A percentile compares a stretch with the other conserved stretches of the same genome.
Conservation (phyloP, 2,329 filamentous ascomycete genomes). For the Sclerotinia borealis region DNA sequence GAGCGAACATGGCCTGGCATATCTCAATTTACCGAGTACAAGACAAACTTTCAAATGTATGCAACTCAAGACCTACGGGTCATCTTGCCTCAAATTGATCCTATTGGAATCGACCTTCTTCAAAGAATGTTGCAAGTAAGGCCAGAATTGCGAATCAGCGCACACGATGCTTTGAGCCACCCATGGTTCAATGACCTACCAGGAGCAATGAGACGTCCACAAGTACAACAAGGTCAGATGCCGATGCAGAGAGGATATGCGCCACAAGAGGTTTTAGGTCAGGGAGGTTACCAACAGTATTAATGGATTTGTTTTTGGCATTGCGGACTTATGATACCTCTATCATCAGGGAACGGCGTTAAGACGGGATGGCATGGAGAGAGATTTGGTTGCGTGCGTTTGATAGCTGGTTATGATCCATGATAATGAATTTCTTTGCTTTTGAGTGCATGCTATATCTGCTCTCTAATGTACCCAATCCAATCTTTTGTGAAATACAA, state of each 20-base stretch:
- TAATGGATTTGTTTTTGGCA: constrained; percentile 11
- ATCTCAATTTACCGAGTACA: constrained; percentile 94
- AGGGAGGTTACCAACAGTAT: constrained; percentile 9
- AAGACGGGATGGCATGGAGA: constrained; percentile 1
- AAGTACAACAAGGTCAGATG: constrained; percentile 22
- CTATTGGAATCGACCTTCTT: constrained; percentile 77
- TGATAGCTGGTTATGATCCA: constrained; percentile 5
- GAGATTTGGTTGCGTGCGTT: constrained; percentile 4
- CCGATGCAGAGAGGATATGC: constrained; percentile 4
- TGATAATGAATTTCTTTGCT: constrained; percentile 12
- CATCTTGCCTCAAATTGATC: constrained; percentile 87
- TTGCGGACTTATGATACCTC: constrained; percentile 10
- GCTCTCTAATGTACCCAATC: neutral
- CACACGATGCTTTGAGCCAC: constrained; percentile 78
- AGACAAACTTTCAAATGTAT: constrained; percentile 89
- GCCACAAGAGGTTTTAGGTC: neutral
- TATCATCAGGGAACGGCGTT: constrained; percentile 6
- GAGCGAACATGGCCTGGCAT: constrained; percentile 96
- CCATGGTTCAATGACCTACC: constrained; percentile 80
- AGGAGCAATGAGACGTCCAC: constrained; percentile 24
- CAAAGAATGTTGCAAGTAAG: constrained; percentile 87
- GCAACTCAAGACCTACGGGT: constrained; percentile 82
- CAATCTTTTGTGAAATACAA: neutral
- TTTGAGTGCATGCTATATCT: neutral
- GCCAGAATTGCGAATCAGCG: constrained; percentile 86